These are phyloP conservation scores for Psilocybe azurescens DNA, from an alignment of 768 basidiomycete genomes.

Conservation along the genomic window DNA sequence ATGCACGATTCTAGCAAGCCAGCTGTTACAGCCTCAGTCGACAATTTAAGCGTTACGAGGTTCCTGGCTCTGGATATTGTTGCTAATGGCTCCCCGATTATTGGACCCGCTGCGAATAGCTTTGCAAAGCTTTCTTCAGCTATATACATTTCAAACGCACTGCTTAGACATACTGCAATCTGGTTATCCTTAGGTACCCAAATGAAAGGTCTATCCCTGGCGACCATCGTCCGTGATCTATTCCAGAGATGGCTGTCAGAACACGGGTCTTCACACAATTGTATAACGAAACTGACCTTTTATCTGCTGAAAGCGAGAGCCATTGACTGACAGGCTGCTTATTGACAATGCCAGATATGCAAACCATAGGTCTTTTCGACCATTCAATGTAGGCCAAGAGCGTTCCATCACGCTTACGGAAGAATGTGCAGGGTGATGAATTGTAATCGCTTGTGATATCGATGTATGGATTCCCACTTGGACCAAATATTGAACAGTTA, in stretches of 20 bases:
- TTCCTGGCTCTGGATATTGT: slow-evolving; percentile 3
- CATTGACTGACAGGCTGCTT: slow-evolving; percentile 7
- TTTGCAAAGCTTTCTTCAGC: background rate
- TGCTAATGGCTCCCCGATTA: background rate
- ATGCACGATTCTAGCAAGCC: slow-evolving; percentile 12
- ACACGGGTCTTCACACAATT: background rate
- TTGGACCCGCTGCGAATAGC: background rate
- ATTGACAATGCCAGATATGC: background rate
- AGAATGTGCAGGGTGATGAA: slow-evolving; percentile 8
- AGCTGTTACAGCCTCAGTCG: slow-evolving; percentile 9
- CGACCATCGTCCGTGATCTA: slow-evolving; percentile 5
- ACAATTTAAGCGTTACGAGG: slow-evolving; percentile 10
- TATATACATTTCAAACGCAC: background rate
- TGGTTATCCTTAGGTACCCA: slow-evolving; percentile 8
- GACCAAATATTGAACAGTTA: slow-evolving; percentile 6
- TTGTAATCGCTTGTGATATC: slow-evolving; percentile 9
- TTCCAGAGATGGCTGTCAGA: background rate
- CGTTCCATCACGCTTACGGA: slow-evolving; percentile 11
- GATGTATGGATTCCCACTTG: slow-evolving; percentile 6
- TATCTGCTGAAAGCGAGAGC: slow-evolving; percentile 12
- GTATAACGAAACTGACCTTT: background rate
- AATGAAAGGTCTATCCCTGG: background rate
- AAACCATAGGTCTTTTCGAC: slow-evolving; percentile 2
- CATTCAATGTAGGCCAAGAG: slow-evolving; percentile 14
- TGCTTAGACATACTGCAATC: background rate